Conservation (phyloP, 129 eudicot genomes). For the Helianthus tuberosus region DNA sequence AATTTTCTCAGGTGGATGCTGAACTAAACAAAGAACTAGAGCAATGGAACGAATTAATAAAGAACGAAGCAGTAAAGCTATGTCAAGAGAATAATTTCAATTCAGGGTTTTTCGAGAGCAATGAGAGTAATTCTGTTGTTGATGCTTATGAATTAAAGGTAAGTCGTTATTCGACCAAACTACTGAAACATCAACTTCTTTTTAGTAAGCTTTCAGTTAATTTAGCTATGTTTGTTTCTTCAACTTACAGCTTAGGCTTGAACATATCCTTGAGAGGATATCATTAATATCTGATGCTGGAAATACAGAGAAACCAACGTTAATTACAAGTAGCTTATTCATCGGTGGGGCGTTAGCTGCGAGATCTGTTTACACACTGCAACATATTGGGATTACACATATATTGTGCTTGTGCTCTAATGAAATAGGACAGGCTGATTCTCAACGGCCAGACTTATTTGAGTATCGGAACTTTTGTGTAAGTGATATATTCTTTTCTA, state of each 20-base stretch:
- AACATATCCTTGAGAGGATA: constrained; percentile 95
- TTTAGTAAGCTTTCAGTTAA: constrained; percentile 13
- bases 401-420: constrained; percentile 89
- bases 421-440: constrained; percentile 95
- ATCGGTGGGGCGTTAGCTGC: constrained; percentile 99
- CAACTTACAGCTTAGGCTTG: constrained; percentile 83
- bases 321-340: constrained; percentile 52
- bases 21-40: constrained; percentile 88
- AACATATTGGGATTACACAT: constrained; percentile 91
- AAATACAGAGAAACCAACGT: constrained; percentile 89
- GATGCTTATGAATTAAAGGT: constrained; percentile 98
- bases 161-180: constrained; percentile 5
- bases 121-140: constrained; percentile 75
- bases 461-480: constrained; percentile 80
- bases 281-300: constrained; percentile 92
- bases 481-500: constrained; percentile 38
- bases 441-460: constrained; percentile 78
- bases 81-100: constrained; percentile 92
- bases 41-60: constrained; percentile 90
- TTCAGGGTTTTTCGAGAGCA: constrained; percentile 92
- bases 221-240: constrained; percentile 16
- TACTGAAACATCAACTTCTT: background rate
- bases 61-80: constrained; percentile 76
- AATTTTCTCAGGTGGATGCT: constrained; percentile 69
- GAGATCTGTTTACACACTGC: constrained; percentile 87